Conservation (phyloP, 306 rosid species). For the Bauhinia variegata region DNA sequence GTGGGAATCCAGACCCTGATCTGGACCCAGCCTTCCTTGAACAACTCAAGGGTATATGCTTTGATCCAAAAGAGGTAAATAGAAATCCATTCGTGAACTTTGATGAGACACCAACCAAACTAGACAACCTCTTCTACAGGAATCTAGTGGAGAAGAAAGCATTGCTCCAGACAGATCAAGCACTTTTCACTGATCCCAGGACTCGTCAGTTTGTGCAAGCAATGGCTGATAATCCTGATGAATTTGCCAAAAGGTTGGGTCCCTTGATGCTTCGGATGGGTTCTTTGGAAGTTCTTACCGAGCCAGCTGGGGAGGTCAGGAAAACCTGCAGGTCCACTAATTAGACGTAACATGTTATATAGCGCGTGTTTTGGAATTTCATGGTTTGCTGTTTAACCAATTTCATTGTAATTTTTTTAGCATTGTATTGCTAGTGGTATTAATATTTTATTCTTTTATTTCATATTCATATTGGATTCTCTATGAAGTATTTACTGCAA, state of each 20-base stretch:
- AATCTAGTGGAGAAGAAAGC: slow-evolving; percentile 40
- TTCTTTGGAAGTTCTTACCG: slow-evolving; percentile 47
- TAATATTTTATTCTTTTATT: too few species aligned
- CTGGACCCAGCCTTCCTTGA: neutral
- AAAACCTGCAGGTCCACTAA: slow-evolving; percentile 56
- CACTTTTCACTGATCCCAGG: slow-evolving; percentile 35
- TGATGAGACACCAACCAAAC: slow-evolving; percentile 50
- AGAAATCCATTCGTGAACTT: slow-evolving; percentile 31
- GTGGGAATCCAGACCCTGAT: slow-evolving; percentile 38
- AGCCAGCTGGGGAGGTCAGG: slow-evolving; percentile 58
- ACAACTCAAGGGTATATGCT: slow-evolving; percentile 38
- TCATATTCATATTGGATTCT: neutral
- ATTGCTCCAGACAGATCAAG: slow-evolving; percentile 54
- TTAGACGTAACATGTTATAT: neutral
- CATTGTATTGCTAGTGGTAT: too few species aligned
- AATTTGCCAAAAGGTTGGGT: slow-evolving; percentile 41
- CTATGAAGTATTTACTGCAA: neutral
- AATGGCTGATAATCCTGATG: slow-evolving; percentile 30
- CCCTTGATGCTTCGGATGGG: slow-evolving; percentile 40
- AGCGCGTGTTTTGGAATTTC: too few species aligned
- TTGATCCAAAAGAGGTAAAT: neutral
- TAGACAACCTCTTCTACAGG: slow-evolving; percentile 53
- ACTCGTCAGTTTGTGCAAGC: slow-evolving; percentile 39
- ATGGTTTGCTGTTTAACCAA: too few species aligned
- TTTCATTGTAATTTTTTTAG: too few species aligned